Conservation (phyloP, 23 red algal species). For the Agarophyton chilense region DNA sequence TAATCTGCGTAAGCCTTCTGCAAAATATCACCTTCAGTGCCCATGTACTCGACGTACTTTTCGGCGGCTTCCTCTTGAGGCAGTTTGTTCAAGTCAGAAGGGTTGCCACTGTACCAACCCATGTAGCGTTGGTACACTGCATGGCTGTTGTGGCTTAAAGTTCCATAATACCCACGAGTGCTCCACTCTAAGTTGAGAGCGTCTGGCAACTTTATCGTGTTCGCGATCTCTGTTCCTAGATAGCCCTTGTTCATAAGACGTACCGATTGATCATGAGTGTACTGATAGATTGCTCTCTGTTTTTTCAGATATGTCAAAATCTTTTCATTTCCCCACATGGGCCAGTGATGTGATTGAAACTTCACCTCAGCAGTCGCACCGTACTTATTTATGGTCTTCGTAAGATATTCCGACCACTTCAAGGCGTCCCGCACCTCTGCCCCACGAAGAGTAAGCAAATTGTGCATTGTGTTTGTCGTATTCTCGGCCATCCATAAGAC, state of each 20-base stretch:
- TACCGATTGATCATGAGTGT: no score
- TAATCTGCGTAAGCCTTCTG: neutral
- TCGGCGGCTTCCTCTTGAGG: neutral
- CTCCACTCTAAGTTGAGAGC: neutral
- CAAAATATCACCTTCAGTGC: neutral
- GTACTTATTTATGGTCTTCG: slow-evolving; percentile 1
- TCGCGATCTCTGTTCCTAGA: neutral
- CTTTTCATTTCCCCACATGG: neutral
- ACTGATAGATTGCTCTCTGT: neutral
- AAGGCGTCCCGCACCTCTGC: slow-evolving; percentile 15
- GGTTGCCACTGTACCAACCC: slow-evolving; percentile 30
- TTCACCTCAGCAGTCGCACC: neutral
- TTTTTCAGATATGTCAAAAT: slow-evolving; percentile 10
- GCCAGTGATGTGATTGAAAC: slow-evolving; percentile 18
- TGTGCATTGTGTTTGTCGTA: slow-evolving; percentile 25
- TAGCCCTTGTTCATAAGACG: slow-evolving; percentile 12
- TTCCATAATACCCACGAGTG: no score
- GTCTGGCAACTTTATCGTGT: neutral
- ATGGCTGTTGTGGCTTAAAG: no score
- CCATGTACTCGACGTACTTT: slow-evolving; percentile 22
- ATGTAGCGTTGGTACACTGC: slow-evolving; percentile 26
- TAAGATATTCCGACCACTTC: no score
- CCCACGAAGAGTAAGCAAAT: slow-evolving; percentile 23
- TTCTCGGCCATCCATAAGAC: slow-evolving; percentile 32
- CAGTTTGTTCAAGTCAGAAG: slow-evolving; percentile 10